These are phyloP conservation scores for Cyclotella distinguenda DNA, from an alignment of 108 stramenopile species.

Conservation along the genomic window DNA sequence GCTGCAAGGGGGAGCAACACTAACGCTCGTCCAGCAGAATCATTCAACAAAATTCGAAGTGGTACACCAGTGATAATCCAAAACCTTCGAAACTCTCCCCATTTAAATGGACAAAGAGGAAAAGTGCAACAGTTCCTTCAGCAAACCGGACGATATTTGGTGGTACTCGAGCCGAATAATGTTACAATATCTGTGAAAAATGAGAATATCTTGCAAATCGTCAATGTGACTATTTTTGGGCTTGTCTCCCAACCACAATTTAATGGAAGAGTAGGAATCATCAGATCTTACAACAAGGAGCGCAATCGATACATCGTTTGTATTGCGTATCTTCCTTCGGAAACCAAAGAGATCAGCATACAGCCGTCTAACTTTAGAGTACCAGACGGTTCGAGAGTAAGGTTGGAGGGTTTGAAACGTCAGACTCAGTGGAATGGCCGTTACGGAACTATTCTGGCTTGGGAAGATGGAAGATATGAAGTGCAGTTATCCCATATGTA, in stretches of 20 bases:
- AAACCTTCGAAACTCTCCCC: slow-evolving; percentile 40
- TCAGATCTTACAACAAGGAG: slow-evolving; percentile 23
- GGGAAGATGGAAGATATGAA: slow-evolving; percentile 25
- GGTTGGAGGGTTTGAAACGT: slow-evolving; percentile 36
- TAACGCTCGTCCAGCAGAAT: not conserved
- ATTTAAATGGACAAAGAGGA: slow-evolving; percentile 23
- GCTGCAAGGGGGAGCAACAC: slow-evolving; percentile 12
- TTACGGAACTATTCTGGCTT: slow-evolving; percentile 16
- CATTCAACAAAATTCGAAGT: slow-evolving; percentile 23
- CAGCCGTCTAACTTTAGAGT: slow-evolving; percentile 29
- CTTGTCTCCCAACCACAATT: slow-evolving; percentile 24
- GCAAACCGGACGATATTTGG: slow-evolving; percentile 13
- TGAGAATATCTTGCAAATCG: slow-evolving; percentile 29
- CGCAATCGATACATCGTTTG: slow-evolving; percentile 42
- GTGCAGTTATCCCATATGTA: slow-evolving; percentile 21
- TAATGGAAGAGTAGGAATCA: slow-evolving; percentile 23
- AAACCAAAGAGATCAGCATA: slow-evolving; percentile 35
- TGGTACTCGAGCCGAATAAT: slow-evolving; percentile 21
- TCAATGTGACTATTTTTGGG: slow-evolving; percentile 24
- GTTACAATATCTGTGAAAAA: slow-evolving; percentile 15
- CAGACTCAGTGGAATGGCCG: slow-evolving; percentile 45
- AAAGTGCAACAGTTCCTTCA: slow-evolving; percentile 17
- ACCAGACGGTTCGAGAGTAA: slow-evolving; percentile 25
- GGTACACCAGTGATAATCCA: slow-evolving; percentile 34
- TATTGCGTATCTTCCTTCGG: slow-evolving; percentile 7